Percentiles rank a stretch among this genome's conserved stretches.
phyloP scores from a whole-genome alignment of 371 early-diverging fungal species.

The Rhizopus sp. region DNA sequence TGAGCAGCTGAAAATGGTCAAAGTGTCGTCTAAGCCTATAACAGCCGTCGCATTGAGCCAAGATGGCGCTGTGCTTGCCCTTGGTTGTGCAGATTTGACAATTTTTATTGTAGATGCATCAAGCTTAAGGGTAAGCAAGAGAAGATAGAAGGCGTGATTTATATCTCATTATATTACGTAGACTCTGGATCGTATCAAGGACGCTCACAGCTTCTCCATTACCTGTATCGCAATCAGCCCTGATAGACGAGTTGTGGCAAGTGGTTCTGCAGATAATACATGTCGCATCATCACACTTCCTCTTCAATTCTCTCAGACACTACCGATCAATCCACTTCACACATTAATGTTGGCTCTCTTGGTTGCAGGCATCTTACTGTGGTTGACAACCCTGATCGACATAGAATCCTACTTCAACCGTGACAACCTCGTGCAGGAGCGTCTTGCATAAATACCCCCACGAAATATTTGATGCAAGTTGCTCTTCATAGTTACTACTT shows the following conservation, averaged over 20 bases:
- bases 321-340: conserved; percentile 34
- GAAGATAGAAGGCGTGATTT: neutral
- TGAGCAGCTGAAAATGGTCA: conserved; percentile 23
- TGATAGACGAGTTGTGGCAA: conserved; percentile 57
- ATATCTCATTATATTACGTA: neutral
- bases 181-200: conserved; percentile 49
- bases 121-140: conserved; percentile 45
- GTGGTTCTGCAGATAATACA: conserved; percentile 69
- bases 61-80: conserved; percentile 61
- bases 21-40: conserved; percentile 38
- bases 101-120: conserved; percentile 57
- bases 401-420: conserved; percentile 14
- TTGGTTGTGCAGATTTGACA: conserved; percentile 57
- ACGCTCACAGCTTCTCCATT: conserved; percentile 68
- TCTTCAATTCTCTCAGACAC: conserved; percentile 42
- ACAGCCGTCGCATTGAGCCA: conserved; percentile 48
- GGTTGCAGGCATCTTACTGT: conserved; percentile 26
- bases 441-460: too few species aligned
- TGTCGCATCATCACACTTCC: conserved; percentile 62
- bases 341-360: conserved; percentile 38
- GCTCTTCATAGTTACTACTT: too few species aligned
- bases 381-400: conserved; percentile 15
- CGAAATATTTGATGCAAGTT: too few species aligned
- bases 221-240: conserved; percentile 66
- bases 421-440: neutral